Conservation (phyloP, 2,329 filamentous ascomycete genomes). For the Diplodia mutila region DNA sequence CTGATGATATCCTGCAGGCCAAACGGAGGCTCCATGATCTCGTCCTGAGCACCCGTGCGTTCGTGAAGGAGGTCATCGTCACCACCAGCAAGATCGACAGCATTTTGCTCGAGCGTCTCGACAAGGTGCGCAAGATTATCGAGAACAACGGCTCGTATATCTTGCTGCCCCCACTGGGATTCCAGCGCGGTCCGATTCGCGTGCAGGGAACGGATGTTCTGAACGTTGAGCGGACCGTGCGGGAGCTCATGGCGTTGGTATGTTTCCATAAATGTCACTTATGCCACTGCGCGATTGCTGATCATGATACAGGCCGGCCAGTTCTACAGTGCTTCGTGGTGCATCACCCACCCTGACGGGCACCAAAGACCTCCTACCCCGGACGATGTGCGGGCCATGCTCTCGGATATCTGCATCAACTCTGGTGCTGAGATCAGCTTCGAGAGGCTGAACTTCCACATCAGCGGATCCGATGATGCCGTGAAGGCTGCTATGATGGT, state of each 20-base stretch:
- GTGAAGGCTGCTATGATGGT: conserved; percentile 95
- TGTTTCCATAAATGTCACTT: conserved; percentile 39
- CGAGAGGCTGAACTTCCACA: conserved; percentile 89
- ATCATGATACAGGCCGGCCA: conserved; percentile 72
- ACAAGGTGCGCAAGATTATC: conserved; percentile 97
- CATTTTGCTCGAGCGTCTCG: conserved; percentile 84
- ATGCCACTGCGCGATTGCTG: conserved; percentile 31
- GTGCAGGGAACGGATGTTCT: conserved; percentile 93
- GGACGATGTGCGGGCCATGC: conserved; percentile 81
- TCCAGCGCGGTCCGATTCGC: conserved; percentile 80
- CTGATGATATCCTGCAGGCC: conserved; percentile 81
- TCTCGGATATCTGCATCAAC: conserved; percentile 94
- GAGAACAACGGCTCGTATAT: conserved; percentile 96
- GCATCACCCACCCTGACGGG: conserved; percentile 78
- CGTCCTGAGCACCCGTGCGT: conserved; percentile 73
- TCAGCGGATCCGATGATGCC: conserved; percentile 93
- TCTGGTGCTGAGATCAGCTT: conserved; percentile 94
- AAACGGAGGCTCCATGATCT: conserved; percentile 91
- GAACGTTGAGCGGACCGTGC: conserved; percentile 91
- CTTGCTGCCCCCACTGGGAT: conserved; percentile 84
- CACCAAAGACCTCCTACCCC: conserved; percentile 63
- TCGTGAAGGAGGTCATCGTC: conserved; percentile 88
- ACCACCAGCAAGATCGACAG: conserved; percentile 93
- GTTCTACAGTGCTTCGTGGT: conserved; percentile 97
- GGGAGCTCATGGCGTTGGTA: conserved; percentile 93